A percentile compares a stretch with the other conserved stretches of the same genome.
phyloP scores from a whole-genome alignment of 2,329 filamentous ascomycete species.

The Cercospora brassicicola region DNA sequence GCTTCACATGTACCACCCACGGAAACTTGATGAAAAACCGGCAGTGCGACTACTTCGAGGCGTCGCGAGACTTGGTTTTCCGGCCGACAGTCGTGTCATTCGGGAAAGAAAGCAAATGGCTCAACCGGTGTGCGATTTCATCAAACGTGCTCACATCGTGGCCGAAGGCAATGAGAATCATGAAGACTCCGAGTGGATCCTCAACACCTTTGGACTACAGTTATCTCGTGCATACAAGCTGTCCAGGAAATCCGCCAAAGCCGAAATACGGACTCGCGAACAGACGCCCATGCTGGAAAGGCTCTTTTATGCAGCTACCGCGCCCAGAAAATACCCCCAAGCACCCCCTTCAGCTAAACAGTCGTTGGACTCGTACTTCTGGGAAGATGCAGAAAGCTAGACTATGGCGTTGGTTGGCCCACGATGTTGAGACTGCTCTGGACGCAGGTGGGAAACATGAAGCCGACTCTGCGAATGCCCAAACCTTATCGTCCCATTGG shows the following conservation, averaged over 20 bases:
- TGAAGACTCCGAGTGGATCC: not conserved
- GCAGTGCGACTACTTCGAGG: not conserved
- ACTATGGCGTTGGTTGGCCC: not conserved
- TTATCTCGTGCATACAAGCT: not conserved
- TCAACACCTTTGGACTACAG: not conserved
- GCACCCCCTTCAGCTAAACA: not conserved
- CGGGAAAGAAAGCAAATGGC: not conserved
- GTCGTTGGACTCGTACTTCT: not conserved
- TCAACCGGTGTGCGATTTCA: not conserved
- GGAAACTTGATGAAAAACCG: not conserved
- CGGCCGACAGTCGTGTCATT: not conserved
- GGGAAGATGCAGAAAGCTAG: not conserved
- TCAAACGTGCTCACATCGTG: not conserved
- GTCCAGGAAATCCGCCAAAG: not conserved
- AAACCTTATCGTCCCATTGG: not conserved
- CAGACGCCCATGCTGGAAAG: not conserved
- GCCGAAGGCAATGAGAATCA: not conserved
- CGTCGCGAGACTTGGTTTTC: not conserved
- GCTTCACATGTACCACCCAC: not conserved
- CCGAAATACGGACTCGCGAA: not conserved
- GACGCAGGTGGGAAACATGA: not conserved
- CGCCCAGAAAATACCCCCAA: not conserved
- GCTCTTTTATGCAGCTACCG: not conserved
- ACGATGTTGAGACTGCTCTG: not conserved
- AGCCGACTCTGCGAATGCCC: not conserved